phyloP scores from a whole-genome alignment of 2,329 filamentous ascomycete genomes.

The Hypoxylon sp. region DNA sequence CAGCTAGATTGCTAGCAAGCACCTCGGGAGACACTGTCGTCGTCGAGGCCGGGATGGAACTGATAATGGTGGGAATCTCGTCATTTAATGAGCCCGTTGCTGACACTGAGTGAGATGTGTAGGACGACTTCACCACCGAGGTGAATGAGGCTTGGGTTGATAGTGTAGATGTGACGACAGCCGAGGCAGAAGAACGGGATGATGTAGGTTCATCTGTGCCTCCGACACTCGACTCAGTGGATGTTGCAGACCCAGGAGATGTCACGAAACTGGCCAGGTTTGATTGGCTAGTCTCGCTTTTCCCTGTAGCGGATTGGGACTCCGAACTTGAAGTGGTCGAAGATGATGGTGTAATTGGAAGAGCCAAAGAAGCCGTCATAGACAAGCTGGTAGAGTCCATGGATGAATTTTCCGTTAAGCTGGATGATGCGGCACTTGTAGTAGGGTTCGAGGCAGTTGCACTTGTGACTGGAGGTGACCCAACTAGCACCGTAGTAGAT shows the following conservation, averaged over 20 bases:
- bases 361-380: constrained; percentile 28
- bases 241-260: not conserved
- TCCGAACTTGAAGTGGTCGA: constrained; percentile 11
- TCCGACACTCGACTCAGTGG: constrained; percentile 7
- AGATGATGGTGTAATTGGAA: constrained; percentile 26
- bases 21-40: constrained; percentile 59
- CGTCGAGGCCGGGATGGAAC: constrained; percentile 56
- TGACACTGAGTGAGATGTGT: constrained; percentile 47
- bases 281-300: constrained; percentile 17
- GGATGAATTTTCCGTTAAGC: constrained; percentile 8
- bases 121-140: constrained; percentile 42
- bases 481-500: constrained; percentile 43
- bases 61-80: constrained; percentile 61
- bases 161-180: constrained; percentile 11
- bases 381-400: constrained; percentile 1
- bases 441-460: constrained; percentile 16
- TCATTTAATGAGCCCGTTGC: constrained; percentile 58
- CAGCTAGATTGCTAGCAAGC: constrained; percentile 63
- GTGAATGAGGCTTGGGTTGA: constrained; percentile 30
- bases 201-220: constrained; percentile 8
- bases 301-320: not conserved
- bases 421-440: constrained; percentile 14
- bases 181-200: constrained; percentile 20
- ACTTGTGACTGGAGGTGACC: constrained; percentile 17
- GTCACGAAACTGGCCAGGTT: constrained; percentile 10